Percentiles rank a stretch among this genome's conserved stretches.
Conservation (phyloP, 2,329 filamentous ascomycete species). For the Helotiales sp. region DNA sequence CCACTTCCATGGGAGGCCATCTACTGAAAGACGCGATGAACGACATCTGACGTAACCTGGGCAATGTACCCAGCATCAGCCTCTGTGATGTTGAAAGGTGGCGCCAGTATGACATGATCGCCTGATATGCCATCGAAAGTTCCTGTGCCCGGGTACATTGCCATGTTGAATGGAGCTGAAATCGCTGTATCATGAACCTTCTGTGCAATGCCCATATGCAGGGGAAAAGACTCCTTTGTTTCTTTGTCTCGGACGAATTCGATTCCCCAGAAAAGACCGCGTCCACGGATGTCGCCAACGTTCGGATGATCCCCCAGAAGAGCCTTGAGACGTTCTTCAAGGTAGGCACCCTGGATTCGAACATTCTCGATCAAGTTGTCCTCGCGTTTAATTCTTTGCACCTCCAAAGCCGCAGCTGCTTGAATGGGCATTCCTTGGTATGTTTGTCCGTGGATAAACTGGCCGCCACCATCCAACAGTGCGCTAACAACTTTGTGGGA, state of each 20-base stretch:
- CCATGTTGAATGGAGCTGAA: constrained; percentile 53
- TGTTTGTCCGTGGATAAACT: constrained; percentile 50
- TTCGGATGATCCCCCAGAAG: constrained; percentile 51
- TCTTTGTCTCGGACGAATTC: constrained; percentile 59
- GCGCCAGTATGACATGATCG: constrained; percentile 66
- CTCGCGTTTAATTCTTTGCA: constrained; percentile 62
- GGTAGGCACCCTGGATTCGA: constrained; percentile 53
- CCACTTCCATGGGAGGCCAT: neutral
- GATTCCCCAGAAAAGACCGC: constrained; percentile 62
- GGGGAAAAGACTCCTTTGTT: constrained; percentile 55
- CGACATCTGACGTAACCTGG: constrained; percentile 42
- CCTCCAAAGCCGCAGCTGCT: constrained; percentile 66
- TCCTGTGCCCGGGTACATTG: constrained; percentile 64
- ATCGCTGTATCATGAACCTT: constrained; percentile 54
- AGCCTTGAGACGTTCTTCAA: constrained; percentile 52
- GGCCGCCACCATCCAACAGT: constrained; percentile 36
- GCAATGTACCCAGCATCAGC: constrained; percentile 61
- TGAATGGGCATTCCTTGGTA: constrained; percentile 65
- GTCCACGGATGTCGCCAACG: constrained; percentile 66
- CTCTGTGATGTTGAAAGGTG: constrained; percentile 61
- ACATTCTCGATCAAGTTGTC: constrained; percentile 65
- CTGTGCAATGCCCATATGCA: constrained; percentile 50
- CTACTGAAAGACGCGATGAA: constrained; percentile 35
- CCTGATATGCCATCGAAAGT: constrained; percentile 59
- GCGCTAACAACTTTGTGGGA: constrained; percentile 55